Percentiles rank a stretch among this genome's conserved stretches.
phyloP scores from a whole-genome alignment of 441 rosid species.

The Gossypium schwendimanii region DNA sequence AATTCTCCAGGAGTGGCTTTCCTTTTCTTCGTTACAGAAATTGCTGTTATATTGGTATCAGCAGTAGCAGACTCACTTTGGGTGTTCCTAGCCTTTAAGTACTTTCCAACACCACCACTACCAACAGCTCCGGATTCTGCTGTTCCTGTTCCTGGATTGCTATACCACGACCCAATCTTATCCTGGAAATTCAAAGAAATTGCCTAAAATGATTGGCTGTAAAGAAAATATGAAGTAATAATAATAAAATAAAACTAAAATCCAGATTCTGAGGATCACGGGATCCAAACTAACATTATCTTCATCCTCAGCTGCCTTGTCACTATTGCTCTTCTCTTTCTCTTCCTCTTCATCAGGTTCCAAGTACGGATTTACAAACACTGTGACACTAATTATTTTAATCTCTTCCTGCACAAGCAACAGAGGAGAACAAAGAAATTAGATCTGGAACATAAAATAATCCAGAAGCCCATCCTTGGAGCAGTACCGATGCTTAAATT shows the following conservation, averaged over 20 bases:
- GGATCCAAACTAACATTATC: constrained; percentile 48
- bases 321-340: constrained; percentile 55
- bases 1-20: constrained; percentile 52
- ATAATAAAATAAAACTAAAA: background rate
- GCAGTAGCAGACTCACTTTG: constrained; percentile 29
- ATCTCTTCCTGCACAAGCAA: constrained; percentile 68
- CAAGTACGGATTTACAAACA: constrained; percentile 81
- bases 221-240: background rate
- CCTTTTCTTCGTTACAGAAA: constrained; percentile 50
- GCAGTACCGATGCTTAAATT: background rate
- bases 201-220: background rate
- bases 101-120: constrained; percentile 61
- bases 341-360: constrained; percentile 79
- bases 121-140: constrained; percentile 41
- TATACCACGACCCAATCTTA: constrained; percentile 87
- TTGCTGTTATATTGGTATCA: constrained; percentile 31
- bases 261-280: background rate
- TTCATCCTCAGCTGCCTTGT: constrained; percentile 43
- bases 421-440: constrained; percentile 8
- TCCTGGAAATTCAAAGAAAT: constrained; percentile 45
- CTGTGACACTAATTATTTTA: constrained; percentile 54
- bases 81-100: constrained; percentile 64
- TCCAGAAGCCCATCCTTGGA: background rate
- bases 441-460: background rate
- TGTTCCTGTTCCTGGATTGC: constrained; percentile 77